Base-by-base conservation (phyloP, 2,329 filamentous ascomycete genomes). In the Pseudogymnoascus sp. region DNA sequence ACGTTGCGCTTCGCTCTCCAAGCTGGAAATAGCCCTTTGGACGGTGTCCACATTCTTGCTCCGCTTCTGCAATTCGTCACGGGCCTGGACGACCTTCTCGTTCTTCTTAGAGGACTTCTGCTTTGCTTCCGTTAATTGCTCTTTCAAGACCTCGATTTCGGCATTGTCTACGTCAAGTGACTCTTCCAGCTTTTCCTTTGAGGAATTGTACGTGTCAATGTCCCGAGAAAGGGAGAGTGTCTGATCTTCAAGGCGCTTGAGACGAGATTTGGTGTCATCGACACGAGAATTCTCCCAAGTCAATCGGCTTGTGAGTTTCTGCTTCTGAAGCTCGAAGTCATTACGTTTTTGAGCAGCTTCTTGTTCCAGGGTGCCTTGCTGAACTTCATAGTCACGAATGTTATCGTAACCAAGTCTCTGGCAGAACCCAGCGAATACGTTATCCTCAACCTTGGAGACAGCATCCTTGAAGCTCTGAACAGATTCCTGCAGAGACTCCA, bases 371-470 rank as follows among this genome's bases (percentile, higher is more conserved):
- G 89, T 92, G 58, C 94, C 93, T 75, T 97, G 94, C 68, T 95
- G 92, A 25, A 89, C 89, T 73, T 97, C 92, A 70, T 97, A 99
- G 63, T 91, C 90, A 63, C 93, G 90, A 66, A 99, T 95, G 70
- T 95, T 88, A 63, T 84, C 82, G 73, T 96, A 97, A 0, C 92
- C 91, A 19, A 97, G 84, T 62, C 90, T 85, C 69, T 86, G 84
- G 77, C 94, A 99, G 77, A 99, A 99, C 41, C 81, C 81, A 22
- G 82, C 81, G 74, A 97, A 99, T 30, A 99, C 82, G 68, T 92
- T 84, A 72, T 99, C 94, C 72, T 97, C 92, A 16, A 96, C 90
- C 62, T 85, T 82, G 45, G 88, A 84, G 64, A 97, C 90, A 1
- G 89, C 85, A 25, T 81, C 77, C 68, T 84, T 79, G 59, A 83